Percentiles rank a stretch among this genome's conserved stretches.
Evolutionary conservation across 345 rosid species (phyloP).

Genomic region (Boechera stricta): DNA sequence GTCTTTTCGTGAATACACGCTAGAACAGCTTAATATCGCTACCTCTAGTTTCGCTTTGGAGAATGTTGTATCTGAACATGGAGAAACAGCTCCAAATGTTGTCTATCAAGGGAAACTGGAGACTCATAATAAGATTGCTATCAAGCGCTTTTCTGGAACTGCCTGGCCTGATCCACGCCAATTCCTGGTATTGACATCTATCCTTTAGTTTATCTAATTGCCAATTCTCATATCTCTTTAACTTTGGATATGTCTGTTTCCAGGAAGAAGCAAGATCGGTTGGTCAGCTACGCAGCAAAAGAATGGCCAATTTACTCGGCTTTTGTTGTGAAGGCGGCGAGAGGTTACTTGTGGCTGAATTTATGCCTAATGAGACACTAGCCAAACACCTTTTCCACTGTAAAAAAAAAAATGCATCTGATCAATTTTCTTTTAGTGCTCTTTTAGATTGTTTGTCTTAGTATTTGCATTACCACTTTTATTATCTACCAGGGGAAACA

Average conservation of each 20-base stretch:
- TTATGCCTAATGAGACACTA: slow-evolving; percentile 82
- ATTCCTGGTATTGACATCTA: slow-evolving; percentile 57
- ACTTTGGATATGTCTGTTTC: slow-evolving; percentile 1
- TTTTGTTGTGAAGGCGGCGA: slow-evolving; percentile 82
- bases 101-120: slow-evolving; percentile 82
- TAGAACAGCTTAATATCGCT: slow-evolving; percentile 73
- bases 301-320: slow-evolving; percentile 82
- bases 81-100: slow-evolving; percentile 79
- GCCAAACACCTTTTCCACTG: slow-evolving; percentile 94
- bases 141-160: slow-evolving; percentile 72
- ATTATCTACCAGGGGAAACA: slow-evolving; percentile 68
- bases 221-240: background rate
- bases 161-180: slow-evolving; percentile 92
- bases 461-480: slow-evolving; percentile 1
- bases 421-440: background rate
- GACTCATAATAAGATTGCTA: slow-evolving; percentile 69
- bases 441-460: background rate
- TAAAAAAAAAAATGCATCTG: slow-evolving; percentile 36
- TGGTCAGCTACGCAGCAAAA: slow-evolving; percentile 70
- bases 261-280: slow-evolving; percentile 87
- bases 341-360: slow-evolving; percentile 80
- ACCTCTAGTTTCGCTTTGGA: slow-evolving; percentile 81
- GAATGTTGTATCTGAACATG: slow-evolving; percentile 80
- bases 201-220: background rate
- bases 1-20: slow-evolving; percentile 61